phyloP scores from a whole-genome alignment of 225 moss, liverwort and hornwort species.

The Polytrichum formosum region DNA sequence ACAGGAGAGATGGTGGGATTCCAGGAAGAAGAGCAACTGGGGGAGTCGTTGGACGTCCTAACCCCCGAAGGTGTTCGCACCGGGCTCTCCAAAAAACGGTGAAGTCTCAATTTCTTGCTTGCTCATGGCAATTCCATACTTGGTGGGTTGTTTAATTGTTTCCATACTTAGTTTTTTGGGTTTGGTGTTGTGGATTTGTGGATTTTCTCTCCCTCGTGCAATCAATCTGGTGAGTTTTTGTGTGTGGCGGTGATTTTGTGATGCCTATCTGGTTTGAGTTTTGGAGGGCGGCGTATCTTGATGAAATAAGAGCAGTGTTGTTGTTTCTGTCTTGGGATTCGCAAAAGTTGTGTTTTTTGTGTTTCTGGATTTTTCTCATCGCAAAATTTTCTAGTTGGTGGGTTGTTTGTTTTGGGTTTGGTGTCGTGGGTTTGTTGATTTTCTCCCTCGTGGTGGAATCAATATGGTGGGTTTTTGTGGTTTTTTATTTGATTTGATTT shows the following conservation, averaged over 20 bases:
- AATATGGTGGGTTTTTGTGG: no score
- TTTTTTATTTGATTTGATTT: no score
- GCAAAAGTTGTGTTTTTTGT: background rate
- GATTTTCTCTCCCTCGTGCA: background rate
- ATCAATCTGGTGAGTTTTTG: background rate
- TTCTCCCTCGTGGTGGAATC: background rate
- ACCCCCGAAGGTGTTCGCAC: constrained; percentile 56
- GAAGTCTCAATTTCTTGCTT: background rate
- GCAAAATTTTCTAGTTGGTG: no score
- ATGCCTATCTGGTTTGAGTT: background rate
- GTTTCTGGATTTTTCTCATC: no score
- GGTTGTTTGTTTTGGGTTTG: no score
- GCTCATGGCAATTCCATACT: background rate
- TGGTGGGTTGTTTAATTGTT: background rate
- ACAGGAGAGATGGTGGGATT: constrained; percentile 20
- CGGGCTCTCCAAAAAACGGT: constrained; percentile 65
- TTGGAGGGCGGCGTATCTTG: no score
- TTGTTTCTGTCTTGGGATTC: no score
- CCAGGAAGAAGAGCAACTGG: constrained; percentile 32
- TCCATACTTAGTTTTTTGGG: no score
- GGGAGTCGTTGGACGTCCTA: constrained; percentile 74
- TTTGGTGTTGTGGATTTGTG: background rate
- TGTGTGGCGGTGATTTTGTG: background rate
- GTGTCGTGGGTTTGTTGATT: no score
- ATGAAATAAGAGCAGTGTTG: no score